Percentiles rank a stretch among this genome's conserved stretches.
These are phyloP conservation scores for Pichia sp. DNA, from an alignment of 1,139 yeast species.

Conservation along the genomic window DNA sequence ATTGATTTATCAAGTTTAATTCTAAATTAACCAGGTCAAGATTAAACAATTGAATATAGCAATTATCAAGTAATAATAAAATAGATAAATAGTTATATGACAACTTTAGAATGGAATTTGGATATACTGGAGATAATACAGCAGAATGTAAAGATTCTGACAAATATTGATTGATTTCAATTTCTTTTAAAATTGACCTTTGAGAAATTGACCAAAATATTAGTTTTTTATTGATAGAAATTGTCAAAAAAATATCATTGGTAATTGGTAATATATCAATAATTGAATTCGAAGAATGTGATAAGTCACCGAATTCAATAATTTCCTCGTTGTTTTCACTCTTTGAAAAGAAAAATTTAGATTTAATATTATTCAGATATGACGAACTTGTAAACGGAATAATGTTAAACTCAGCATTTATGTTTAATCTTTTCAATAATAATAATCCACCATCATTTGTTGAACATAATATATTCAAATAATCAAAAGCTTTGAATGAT, in stretches of 20 bases:
- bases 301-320: slow-evolving; percentile 14
- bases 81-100: slow-evolving; percentile 16
- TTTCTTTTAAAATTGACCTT: slow-evolving; percentile 32
- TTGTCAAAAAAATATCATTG: slow-evolving; percentile 28
- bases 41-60: slow-evolving; percentile 34
- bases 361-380: slow-evolving; percentile 37
- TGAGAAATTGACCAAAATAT: slow-evolving; percentile 50
- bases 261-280: slow-evolving; percentile 25
- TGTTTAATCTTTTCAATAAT: slow-evolving; percentile 38
- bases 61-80: slow-evolving; percentile 38
- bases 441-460: slow-evolving; percentile 68
- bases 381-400: slow-evolving; percentile 52
- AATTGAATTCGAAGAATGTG: slow-evolving; percentile 29
- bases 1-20: slow-evolving; percentile 1
- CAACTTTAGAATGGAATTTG: slow-evolving; percentile 16
- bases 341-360: slow-evolving; percentile 17
- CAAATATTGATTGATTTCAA: slow-evolving; percentile 27
- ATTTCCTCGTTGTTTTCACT: slow-evolving; percentile 3
- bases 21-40: slow-evolving; percentile 11
- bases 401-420: slow-evolving; percentile 41
- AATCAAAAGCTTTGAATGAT: slow-evolving; percentile 42
- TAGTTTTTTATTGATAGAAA: slow-evolving; percentile 44
- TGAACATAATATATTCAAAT: slow-evolving; percentile 43
- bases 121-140: slow-evolving; percentile 16
- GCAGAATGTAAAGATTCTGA: slow-evolving; percentile 18